Evolutionary conservation across 2,329 filamentous ascomycete species (phyloP).

Genomic region (Pestalotiopsis fici): DNA sequence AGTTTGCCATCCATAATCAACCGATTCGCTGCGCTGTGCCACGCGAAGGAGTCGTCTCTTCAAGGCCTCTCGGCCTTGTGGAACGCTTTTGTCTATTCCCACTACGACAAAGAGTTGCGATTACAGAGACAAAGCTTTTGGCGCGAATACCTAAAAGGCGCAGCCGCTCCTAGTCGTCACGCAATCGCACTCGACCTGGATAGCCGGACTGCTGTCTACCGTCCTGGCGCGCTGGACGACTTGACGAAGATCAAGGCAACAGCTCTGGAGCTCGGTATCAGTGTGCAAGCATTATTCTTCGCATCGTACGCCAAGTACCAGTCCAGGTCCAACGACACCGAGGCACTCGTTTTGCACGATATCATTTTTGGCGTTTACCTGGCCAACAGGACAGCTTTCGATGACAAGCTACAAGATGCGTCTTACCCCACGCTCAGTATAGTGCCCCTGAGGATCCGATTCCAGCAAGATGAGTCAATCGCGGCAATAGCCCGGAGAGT

Average conservation of each 20-base stretch:
- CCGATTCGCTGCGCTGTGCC: constrained; percentile 30
- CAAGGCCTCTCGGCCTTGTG: constrained; percentile 17
- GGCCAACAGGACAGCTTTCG: constrained; percentile 67
- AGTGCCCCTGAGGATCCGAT: constrained; percentile 66
- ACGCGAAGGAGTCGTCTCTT: not conserved
- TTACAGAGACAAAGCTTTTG: constrained; percentile 39
- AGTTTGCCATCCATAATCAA: constrained; percentile 68
- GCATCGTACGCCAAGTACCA: constrained; percentile 62
- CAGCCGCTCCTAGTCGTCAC: not conserved
- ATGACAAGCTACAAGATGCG: constrained; percentile 45
- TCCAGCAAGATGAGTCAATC: constrained; percentile 33
- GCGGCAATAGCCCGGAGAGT: constrained; percentile 58
- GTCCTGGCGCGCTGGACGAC: constrained; percentile 15
- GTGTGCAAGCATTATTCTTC: constrained; percentile 74
- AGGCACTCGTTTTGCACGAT: constrained; percentile 26
- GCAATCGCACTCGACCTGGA: not conserved
- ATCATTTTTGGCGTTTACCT: constrained; percentile 79
- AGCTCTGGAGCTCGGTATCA: constrained; percentile 52
- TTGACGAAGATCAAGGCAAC: constrained; percentile 16
- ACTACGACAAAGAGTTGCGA: constrained; percentile 15
- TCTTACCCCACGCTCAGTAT: constrained; percentile 77
- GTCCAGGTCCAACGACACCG: constrained; percentile 13
- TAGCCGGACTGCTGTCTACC: constrained; percentile 16
- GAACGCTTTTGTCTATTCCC: constrained; percentile 21
- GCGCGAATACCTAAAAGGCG: constrained; percentile 43